These are phyloP conservation scores for Rhododendron mucronatum DNA, from an alignment of 148 eudicot genomes.

Conservation along the genomic window DNA sequence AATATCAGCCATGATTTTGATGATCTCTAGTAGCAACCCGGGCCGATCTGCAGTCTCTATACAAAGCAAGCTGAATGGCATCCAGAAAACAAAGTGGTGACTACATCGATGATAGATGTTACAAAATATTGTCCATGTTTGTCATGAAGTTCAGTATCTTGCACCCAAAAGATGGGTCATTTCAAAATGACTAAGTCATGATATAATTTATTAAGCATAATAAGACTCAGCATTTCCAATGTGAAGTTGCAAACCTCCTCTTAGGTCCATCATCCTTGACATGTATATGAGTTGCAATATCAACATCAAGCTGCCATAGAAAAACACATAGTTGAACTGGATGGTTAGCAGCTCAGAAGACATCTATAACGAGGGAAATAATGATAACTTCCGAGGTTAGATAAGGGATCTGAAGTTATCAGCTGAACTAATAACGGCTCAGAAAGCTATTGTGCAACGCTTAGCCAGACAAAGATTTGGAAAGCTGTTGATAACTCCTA, in stretches of 20 bases:
- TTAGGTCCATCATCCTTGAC: conserved; percentile 87
- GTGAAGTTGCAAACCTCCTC: conserved; percentile 57
- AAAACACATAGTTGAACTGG: background rate
- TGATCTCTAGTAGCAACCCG: conserved; percentile 75
- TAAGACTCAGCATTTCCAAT: background rate
- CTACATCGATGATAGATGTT: background rate
- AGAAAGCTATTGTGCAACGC: background rate
- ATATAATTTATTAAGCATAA: background rate
- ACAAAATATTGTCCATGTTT: background rate
- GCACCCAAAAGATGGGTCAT: background rate
- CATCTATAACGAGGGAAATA: background rate
- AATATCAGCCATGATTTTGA: conserved; percentile 76
- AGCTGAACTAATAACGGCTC: background rate
- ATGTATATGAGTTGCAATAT: conserved; percentile 81
- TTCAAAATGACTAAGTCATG: background rate
- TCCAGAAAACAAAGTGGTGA: background rate
- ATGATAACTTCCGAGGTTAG: background rate
- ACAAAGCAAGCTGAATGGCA: conserved; percentile 66
- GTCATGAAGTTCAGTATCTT: background rate
- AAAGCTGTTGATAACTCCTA: background rate
- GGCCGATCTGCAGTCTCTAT: conserved; percentile 93
- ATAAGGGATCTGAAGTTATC: background rate
- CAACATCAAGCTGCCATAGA: conserved; percentile 61
- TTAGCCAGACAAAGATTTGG: background rate
- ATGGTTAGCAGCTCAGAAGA: background rate